phyloP scores from a whole-genome alignment of 1,284 basidiomycete species.

The Ganoderma sinense region DNA sequence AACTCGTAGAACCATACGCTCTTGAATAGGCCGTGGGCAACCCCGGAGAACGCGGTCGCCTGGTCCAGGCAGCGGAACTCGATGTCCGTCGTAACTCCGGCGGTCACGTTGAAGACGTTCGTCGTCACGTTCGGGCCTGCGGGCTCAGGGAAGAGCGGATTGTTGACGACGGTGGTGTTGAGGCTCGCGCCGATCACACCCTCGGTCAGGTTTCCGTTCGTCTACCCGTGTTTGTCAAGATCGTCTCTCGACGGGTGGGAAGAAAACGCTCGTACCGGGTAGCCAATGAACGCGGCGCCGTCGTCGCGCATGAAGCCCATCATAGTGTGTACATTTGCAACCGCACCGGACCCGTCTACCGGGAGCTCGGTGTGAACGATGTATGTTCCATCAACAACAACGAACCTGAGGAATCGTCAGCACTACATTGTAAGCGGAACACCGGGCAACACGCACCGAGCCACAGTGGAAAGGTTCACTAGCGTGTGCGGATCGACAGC shows the following conservation, averaged over 20 bases:
- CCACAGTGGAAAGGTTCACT: slow-evolving; percentile 42
- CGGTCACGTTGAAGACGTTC: slow-evolving; percentile 46
- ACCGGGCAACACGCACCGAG: slow-evolving; percentile 36
- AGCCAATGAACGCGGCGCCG: slow-evolving; percentile 45
- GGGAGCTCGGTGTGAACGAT: slow-evolving; percentile 48
- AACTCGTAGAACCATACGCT: slow-evolving; percentile 48
- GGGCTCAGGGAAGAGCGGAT: slow-evolving; percentile 42
- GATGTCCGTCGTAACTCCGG: slow-evolving; percentile 43
- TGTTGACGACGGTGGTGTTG: slow-evolving; percentile 32
- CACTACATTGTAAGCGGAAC: background rate
- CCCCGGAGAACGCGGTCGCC: slow-evolving; percentile 43
- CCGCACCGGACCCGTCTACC: slow-evolving; percentile 46
- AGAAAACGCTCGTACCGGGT: slow-evolving; percentile 29
- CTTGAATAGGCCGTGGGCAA: slow-evolving; percentile 43
- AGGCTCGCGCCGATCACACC: slow-evolving; percentile 34
- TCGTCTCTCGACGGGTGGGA: slow-evolving; percentile 5
- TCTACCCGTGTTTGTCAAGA: slow-evolving; percentile 30
- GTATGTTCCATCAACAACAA: slow-evolving; percentile 55
- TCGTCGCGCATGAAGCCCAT: slow-evolving; percentile 54
- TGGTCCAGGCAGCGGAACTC: slow-evolving; percentile 50
- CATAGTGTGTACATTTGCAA: slow-evolving; percentile 53
- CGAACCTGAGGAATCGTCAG: slow-evolving; percentile 38
- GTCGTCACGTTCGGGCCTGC: slow-evolving; percentile 39
- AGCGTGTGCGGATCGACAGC: slow-evolving; percentile 41
- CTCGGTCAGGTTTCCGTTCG: slow-evolving; percentile 30